Evolutionary conservation across 2,329 filamentous ascomycete species (phyloP), one percentile per base, ranked within the genome.

Genomic region (Aspergillus alliaceus): DNA sequence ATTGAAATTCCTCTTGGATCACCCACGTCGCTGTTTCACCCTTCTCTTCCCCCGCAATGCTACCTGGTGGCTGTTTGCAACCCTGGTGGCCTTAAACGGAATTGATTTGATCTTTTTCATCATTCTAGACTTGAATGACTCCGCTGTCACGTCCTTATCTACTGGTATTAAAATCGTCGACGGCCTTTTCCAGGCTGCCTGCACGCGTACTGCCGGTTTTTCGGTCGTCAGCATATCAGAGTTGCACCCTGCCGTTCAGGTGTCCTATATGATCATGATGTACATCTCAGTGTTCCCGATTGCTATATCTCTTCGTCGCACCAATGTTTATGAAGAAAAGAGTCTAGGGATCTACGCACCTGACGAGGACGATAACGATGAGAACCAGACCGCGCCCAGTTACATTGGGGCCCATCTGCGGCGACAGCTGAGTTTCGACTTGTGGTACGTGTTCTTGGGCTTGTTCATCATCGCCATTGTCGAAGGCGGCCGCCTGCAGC

Each of bases 201-300:
- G 90, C 6, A 97, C 93, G 0, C 83, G 93, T 69, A 98, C 93
- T 0, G 93, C 95, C 2, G 93, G 95, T 0, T 96, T 97, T 68
- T 82, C 90, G 0, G 90, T 89, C 29, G 84, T 97, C 63, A 90
- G 89, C 69, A 78, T 98, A 34, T 79, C 89, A 2, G 77, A 83
- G 0, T 79, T 98, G 1, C 92, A 97, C 64, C 93, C 95, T 1
- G 93, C 90, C 1, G 91, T 97, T 54, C 92, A 96, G 68, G 91
- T 96, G 14, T 90, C 92, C 22, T 97, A 97, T 77, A 80, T 98
- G 75, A 88, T 97, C 72, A 98, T 98, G 93, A 98, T 98, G 93
- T 98, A 98, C 75, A 96, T 98, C 60, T 96, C 93, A 57, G 90
- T 96, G 58, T 96, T 96, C 64, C 93, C 93, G 4, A 96, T 97